Base-by-base conservation (phyloP, 495 filamentous ascomycete species). In the Penicillium antarcticum region DNA sequence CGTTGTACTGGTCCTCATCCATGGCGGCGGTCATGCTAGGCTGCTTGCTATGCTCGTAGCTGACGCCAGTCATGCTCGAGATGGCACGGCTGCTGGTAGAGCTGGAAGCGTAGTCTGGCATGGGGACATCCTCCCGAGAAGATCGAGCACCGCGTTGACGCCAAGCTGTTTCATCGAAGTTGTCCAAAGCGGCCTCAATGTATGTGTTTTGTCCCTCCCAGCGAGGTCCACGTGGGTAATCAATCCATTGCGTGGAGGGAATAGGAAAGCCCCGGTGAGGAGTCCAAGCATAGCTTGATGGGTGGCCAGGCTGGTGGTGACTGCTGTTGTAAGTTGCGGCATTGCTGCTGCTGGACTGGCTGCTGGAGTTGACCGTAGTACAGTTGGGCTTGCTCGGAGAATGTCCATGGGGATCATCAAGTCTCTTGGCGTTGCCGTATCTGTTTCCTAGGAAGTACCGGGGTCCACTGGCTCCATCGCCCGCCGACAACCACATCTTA, bases 401-500 rank as follows among this genome's bases (percentile, higher is more conserved):
- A 57, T 82, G 80, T 11, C 66, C 63, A 64, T 82, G 79, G 14
- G 55, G 48, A 33, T 77, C 76, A 10, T 70, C 72, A 13, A 63
- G 50, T 39, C 67, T 67, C 52, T 67, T 66, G 7, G 48, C 31
- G 6, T 57, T 63, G 17, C 48, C 50, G 17, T 58, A 51, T 12
- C 51, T 49, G n/a, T 43, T 52, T 14, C 55, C 56, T 13, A 71
- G 63, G 39, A 59, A 57, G 19, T 68, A 62, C 38, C 70, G 70
- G 48, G 73, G 68, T 14, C 66, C 63, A 34, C 70, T 69, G 48
- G 73, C 67, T 14, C 66, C 63, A 34, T 67, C 65, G 17, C 72
- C 69, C 7, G 67, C 58, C 21, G 69, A 55, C 17, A 80, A 79
- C 85, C 83, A 91, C 87, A 91, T 90, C 16, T 66, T 65, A 39